Evolutionary conservation across 805 yeast species (phyloP).

Genomic region (Myxozyma monticola): DNA sequence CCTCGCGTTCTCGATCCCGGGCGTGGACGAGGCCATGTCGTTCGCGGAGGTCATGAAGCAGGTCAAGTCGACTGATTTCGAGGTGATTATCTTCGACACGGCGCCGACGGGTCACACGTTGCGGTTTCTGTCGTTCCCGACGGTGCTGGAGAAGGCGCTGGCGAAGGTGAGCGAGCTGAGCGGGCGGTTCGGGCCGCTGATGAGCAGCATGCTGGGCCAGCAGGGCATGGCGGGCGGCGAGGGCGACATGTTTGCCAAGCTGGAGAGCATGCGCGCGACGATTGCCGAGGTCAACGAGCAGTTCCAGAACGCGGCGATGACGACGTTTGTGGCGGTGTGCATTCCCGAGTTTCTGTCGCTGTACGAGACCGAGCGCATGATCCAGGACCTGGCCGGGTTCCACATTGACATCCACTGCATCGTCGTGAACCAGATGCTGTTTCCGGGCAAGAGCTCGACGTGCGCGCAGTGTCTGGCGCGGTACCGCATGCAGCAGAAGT

Average conservation of each 20-base stretch:
- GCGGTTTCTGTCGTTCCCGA: constrained; percentile 90
- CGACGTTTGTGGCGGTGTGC: constrained; percentile 92
- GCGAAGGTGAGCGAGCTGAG: constrained; percentile 85
- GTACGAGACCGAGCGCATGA: constrained; percentile 96
- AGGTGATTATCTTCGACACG: constrained; percentile 95
- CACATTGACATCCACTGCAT: constrained; percentile 96
- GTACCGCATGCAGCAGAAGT: constrained; percentile 94
- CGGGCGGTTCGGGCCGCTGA: constrained; percentile 86
- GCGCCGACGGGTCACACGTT: constrained; percentile 99
- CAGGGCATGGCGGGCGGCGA: constrained; percentile 54
- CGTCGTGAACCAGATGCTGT: constrained; percentile 89
- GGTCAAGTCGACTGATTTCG: constrained; percentile 74
- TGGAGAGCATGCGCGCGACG: constrained; percentile 74
- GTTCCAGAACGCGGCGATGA: constrained; percentile 92
- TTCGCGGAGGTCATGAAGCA: constrained; percentile 98
- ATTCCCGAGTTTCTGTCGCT: constrained; percentile 94
- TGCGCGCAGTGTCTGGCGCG: constrained; percentile 92
- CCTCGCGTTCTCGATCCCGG: constrained; percentile 93
- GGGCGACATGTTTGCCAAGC: constrained; percentile 70
- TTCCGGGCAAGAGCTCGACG: constrained; percentile 66
- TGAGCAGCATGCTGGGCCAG: constrained; percentile 57
- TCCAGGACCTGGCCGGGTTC: constrained; percentile 91
- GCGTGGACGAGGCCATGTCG: constrained; percentile 96
- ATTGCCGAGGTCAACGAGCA: constrained; percentile 90
- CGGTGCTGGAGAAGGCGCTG: constrained; percentile 83